Evolutionary conservation across 805 yeast species (phyloP), one percentile per base, ranked within the genome.

Genomic region (Starmerella potacharoeniae): DNA sequence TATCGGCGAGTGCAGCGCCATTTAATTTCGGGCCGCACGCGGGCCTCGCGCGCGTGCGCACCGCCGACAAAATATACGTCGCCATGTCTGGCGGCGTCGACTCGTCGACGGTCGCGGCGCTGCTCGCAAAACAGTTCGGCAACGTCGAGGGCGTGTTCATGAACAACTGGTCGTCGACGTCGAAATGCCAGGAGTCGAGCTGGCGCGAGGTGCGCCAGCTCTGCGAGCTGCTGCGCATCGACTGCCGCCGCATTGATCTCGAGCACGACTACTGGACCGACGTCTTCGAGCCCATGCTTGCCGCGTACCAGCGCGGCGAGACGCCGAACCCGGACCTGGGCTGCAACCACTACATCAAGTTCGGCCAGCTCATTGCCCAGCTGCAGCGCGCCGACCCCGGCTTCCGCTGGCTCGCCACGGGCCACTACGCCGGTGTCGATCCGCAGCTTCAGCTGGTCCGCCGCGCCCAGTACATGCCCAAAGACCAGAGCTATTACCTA

Each of bases 51-150:
- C 31, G 35, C 10, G 53, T 58, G 16, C 37, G 28, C 7, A 40
- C 46, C 9, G 67, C 74, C 35, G 95, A 86, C 62, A 79, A 76
- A 53, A 77, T 91, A 28, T 71, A 85, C 22, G 80, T 93, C 5
- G 96, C 97, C 7, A 86, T 93, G 96, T 87, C 96, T 1, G 86
- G 95, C 0, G 98, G 98, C 0, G 97, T 93, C 0, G 98, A 93
- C 68, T 90, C 97, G 0, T 84, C 96, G 1, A 88, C 90, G 0
- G 79, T 85, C 3, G 97, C 97, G 0, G 81, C 85, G 0, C 54
- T 86, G 57, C 73, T 86, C 6, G 65, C 71, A 36, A 79, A 62
- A 42, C 66, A 69, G 47, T 63, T 76, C 61, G 71, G 72, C 3
- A 79, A 84, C 47, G 93, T 86, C 2, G 69, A 75, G 46, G 98